A percentile compares a stretch with the other conserved stretches of the same genome.
These are phyloP conservation scores for Clitopilus hobsonii DNA, from an alignment of 768 basidiomycete genomes.

Conservation along the genomic window DNA sequence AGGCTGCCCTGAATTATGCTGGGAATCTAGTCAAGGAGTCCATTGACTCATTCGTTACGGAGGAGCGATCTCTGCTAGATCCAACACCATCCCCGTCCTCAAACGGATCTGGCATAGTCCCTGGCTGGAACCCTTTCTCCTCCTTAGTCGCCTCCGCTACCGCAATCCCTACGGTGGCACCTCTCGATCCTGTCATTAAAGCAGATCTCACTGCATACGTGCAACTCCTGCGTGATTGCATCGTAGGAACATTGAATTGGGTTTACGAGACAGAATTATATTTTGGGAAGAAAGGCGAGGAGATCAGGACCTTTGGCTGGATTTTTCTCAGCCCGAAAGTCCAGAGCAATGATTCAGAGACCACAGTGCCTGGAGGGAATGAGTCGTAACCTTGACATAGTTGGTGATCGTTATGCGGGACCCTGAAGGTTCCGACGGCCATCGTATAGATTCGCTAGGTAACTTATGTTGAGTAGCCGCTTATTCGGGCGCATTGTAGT, in stretches of 20 bases:
- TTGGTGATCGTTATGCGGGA: no score
- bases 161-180: background rate
- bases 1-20: slow-evolving; percentile 42
- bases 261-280: slow-evolving; percentile 59
- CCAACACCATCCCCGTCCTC: slow-evolving; percentile 11
- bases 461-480: background rate
- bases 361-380: background rate
- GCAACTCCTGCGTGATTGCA: slow-evolving; percentile 48
- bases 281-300: slow-evolving; percentile 51
- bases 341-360: background rate
- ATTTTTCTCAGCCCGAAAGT: slow-evolving; percentile 36
- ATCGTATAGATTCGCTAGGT: background rate
- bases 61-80: slow-evolving; percentile 18
- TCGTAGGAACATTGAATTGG: slow-evolving; percentile 61
- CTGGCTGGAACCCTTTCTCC: slow-evolving; percentile 13
- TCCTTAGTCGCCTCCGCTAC: slow-evolving; percentile 4
- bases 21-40: slow-evolving; percentile 33
- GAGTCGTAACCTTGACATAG: background rate
- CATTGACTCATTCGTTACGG: slow-evolving; percentile 27
- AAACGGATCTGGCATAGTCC: slow-evolving; percentile 10
- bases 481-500: background rate
- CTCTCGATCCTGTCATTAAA: background rate
- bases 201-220: slow-evolving; percentile 29
- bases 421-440: background rate
- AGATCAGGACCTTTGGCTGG: slow-evolving; percentile 61